Evolutionary conservation across 2,329 filamentous ascomycete species (phyloP).

Genomic region (Scorias spongiosa): DNA sequence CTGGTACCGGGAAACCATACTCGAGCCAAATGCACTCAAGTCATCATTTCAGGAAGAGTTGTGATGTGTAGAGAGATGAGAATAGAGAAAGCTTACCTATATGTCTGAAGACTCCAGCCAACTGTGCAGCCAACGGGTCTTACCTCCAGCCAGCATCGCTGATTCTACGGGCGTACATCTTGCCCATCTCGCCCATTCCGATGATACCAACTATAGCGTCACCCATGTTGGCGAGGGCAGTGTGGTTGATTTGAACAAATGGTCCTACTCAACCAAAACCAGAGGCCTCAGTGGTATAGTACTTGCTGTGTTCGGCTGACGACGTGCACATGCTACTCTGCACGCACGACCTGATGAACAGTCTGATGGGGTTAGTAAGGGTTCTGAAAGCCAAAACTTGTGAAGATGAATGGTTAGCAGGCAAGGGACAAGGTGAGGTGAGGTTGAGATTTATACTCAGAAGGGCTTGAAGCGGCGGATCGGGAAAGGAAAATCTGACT

Average conservation of each 20-base stretch:
- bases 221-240: conserved; percentile 33
- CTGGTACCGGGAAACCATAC: conserved; percentile 54
- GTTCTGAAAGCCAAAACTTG: too few relatives aligned
- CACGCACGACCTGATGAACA: too few relatives aligned
- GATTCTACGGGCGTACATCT: conserved; percentile 86
- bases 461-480: background rate
- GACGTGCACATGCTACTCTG: background rate
- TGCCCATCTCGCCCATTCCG: conserved; percentile 98
- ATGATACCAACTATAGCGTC: conserved; percentile 80
- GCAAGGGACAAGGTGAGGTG: too few relatives aligned
- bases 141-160: conserved; percentile 96
- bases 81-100: conserved; percentile 20
- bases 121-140: conserved; percentile 18
- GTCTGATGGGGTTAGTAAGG: too few relatives aligned
- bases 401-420: too few relatives aligned
- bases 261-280: background rate
- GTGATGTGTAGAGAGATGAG: conserved; percentile 4
- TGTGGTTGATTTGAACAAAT: background rate
- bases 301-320: background rate
- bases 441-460: too few relatives aligned
- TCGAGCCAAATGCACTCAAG: conserved; percentile 99
- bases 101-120: background rate
- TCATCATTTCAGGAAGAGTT: conserved; percentile 58
- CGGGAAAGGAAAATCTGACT: background rate
- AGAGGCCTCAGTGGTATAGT: background rate